These are phyloP conservation scores for Phialophora tarda DNA, from an alignment of 2,329 filamentous ascomycete species.

Conservation along the genomic window DNA sequence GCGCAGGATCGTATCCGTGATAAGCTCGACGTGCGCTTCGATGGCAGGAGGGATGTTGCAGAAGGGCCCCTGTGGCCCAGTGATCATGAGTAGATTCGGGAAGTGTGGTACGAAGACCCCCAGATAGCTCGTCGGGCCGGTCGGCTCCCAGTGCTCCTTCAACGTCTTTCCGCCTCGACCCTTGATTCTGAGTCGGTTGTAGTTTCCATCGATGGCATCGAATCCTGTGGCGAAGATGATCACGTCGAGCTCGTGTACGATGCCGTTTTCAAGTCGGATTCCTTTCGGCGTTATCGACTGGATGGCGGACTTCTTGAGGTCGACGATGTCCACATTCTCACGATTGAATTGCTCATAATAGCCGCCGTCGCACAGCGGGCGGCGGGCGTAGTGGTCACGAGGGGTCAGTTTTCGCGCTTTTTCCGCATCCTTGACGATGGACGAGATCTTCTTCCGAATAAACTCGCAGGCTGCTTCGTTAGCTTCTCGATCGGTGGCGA, in stretches of 20 bases:
- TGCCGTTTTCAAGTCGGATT: no score
- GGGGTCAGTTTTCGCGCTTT: no score
- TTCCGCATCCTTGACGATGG: no score
- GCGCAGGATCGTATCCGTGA: slow-evolving; percentile 7
- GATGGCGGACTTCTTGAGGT: no score
- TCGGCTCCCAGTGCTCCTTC: slow-evolving; percentile 44
- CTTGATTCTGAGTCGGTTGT: slow-evolving; percentile 49
- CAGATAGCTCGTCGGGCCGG: slow-evolving; percentile 47
- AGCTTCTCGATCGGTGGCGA: no score
- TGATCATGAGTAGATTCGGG: slow-evolving; percentile 59
- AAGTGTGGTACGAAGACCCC: slow-evolving; percentile 49
- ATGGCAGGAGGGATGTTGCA: slow-evolving; percentile 61
- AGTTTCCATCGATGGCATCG: slow-evolving; percentile 45
- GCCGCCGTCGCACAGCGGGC: no score
- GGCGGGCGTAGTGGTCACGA: no score
- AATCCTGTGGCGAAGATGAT: slow-evolving; percentile 39
- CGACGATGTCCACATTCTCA: no score
- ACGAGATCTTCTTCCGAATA: no score
- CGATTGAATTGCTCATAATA: no score
- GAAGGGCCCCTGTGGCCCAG: slow-evolving; percentile 61
- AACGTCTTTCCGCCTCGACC: slow-evolving; percentile 46
- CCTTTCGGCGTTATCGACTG: no score
- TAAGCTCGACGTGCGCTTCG: slow-evolving; percentile 62
- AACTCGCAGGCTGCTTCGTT: no score
- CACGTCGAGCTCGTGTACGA: slow-evolving; percentile 25